These are phyloP conservation scores for Calamus simplicifolius DNA, from an alignment of 176 grass and related monocot species.

Conservation along the genomic window DNA sequence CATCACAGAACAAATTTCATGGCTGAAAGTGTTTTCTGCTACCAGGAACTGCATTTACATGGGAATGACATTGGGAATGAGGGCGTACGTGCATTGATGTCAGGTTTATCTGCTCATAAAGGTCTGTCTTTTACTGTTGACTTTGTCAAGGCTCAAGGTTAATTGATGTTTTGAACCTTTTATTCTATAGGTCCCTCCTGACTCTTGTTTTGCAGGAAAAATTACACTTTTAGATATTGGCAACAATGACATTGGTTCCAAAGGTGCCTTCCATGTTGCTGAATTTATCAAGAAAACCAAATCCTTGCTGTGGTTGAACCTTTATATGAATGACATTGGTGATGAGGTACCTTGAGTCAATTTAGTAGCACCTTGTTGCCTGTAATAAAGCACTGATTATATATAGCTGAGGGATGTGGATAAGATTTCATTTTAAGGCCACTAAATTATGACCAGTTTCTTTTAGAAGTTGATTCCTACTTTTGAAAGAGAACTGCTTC, in stretches of 20 bases:
- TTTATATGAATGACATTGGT: constrained; percentile 92
- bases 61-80: constrained; percentile 92
- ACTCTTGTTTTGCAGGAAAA: constrained; percentile 41
- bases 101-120: constrained; percentile 60
- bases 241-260: constrained; percentile 73
- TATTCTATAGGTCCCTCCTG: not conserved
- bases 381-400: no score
- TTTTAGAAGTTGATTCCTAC: no score
- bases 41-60: constrained; percentile 91
- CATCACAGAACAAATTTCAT: no score
- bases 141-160: no score
- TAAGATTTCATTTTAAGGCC: no score
- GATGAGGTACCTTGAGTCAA: constrained; percentile 48
- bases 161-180: no score
- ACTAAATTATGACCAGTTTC: no score
- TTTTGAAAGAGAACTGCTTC: no score
- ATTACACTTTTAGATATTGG: constrained; percentile 86
- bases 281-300: constrained; percentile 70
- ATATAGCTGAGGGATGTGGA: no score
- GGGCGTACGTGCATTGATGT: constrained; percentile 52
- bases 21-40: not conserved
- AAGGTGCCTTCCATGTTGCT: constrained; percentile 71
- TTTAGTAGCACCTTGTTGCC: no score
- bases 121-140: constrained; percentile 17
- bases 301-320: constrained; percentile 83